These are phyloP conservation scores for Hyphopichia buzzinii DNA, from an alignment of 1,139 yeast species.

Conservation along the genomic window DNA sequence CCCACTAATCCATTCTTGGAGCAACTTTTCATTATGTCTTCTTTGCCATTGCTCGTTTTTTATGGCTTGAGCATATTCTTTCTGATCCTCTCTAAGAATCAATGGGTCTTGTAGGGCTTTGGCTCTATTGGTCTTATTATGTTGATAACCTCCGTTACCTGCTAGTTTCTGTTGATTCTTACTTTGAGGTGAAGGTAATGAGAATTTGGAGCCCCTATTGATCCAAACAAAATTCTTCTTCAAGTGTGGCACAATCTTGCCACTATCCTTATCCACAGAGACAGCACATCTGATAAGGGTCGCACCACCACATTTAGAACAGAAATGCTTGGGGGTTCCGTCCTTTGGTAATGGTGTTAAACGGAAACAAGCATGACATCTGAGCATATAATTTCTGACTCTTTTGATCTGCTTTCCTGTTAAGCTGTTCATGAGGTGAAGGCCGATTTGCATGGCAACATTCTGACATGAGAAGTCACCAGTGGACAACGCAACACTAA, in stretches of 20 bases:
- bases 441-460: slow-evolving; percentile 86
- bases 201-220: slow-evolving; percentile 78
- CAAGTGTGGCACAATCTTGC: slow-evolving; percentile 84
- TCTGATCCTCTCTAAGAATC: slow-evolving; percentile 86
- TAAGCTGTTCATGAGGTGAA: slow-evolving; percentile 79
- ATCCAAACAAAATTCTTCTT: slow-evolving; percentile 94
- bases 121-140: slow-evolving; percentile 57
- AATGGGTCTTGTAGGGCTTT: slow-evolving; percentile 51
- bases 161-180: slow-evolving; percentile 59
- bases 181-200: slow-evolving; percentile 70
- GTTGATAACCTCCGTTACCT: slow-evolving; percentile 75
- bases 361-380: slow-evolving; percentile 96
- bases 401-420: slow-evolving; percentile 83
- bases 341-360: slow-evolving; percentile 73
- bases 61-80: slow-evolving; percentile 84
- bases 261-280: slow-evolving; percentile 74
- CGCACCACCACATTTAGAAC: slow-evolving; percentile 95
- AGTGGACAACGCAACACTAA: slow-evolving; percentile 81
- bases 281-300: slow-evolving; percentile 90
- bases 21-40: slow-evolving; percentile 78
- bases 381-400: slow-evolving; percentile 86
- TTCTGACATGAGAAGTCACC: slow-evolving; percentile 98
- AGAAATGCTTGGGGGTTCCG: slow-evolving; percentile 80
- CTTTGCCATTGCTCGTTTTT: slow-evolving; percentile 88
- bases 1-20: slow-evolving; percentile 90